Conservation (phyloP, 2,329 filamentous ascomycete genomes). For the Lachnellula cervina region DNA sequence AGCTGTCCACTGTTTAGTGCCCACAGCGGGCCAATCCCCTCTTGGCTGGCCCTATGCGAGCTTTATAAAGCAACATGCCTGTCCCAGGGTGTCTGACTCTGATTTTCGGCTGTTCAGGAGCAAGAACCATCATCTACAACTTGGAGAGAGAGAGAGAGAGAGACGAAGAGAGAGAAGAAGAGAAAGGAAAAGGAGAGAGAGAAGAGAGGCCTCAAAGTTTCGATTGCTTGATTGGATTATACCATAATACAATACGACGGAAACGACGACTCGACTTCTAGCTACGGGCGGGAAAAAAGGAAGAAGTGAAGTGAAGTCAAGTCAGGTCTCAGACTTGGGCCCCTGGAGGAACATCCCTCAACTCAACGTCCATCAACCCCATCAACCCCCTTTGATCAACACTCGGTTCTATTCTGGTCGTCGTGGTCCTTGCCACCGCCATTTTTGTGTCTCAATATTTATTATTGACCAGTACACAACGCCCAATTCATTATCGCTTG, state of each 20-base stretch:
- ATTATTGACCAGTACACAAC: background rate
- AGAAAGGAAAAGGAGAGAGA: background rate
- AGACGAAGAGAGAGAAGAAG: background rate
- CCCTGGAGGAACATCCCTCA: background rate
- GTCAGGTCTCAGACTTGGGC: background rate
- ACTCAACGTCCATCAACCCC: background rate
- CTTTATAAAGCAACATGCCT: slow-evolving; percentile 5
- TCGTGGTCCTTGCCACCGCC: background rate
- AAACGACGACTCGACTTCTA: background rate
- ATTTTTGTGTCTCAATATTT: background rate
- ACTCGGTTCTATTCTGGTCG: slow-evolving; percentile 1
- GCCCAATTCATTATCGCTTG: background rate
- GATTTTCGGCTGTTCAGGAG: background rate
- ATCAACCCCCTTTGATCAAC: background rate
- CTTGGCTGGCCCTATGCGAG: background rate
- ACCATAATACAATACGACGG: too few relatives aligned
- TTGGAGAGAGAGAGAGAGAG: background rate
- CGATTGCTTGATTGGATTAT: too few relatives aligned
- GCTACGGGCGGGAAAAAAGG: slow-evolving; percentile 1
- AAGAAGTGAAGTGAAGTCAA: too few relatives aligned
- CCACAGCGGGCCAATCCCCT: background rate
- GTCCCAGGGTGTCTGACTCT: background rate
- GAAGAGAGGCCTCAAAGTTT: too few relatives aligned
- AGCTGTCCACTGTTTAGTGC: background rate
- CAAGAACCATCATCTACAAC: background rate